Percentiles rank a stretch among this genome's conserved stretches.
Evolutionary conservation across 352 stramenopile genomes (phyloP).

Genomic region (Thraustochytrium sp.): DNA sequence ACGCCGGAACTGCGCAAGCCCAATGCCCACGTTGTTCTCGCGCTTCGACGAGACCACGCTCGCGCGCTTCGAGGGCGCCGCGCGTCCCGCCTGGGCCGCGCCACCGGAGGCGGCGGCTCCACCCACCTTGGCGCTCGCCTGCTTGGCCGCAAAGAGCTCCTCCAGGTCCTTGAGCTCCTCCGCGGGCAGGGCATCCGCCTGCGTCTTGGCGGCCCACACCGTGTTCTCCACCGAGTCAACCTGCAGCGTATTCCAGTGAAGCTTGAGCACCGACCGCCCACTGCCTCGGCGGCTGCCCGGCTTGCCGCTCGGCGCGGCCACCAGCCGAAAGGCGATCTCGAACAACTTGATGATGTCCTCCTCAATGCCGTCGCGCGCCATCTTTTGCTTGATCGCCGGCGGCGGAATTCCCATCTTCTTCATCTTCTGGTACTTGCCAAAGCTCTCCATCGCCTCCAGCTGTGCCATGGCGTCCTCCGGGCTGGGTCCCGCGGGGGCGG

Average conservation of each 20-base stretch:
- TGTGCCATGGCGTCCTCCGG: constrained; percentile 20
- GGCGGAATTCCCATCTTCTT: constrained; percentile 40
- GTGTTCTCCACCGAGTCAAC: constrained; percentile 32
- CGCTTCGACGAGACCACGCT: constrained; percentile 37
- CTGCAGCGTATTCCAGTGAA: constrained; percentile 29
- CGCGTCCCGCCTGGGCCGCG: background rate
- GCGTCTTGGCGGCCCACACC: constrained; percentile 2
- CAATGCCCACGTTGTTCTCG: constrained; percentile 25
- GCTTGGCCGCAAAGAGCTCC: constrained; percentile 16
- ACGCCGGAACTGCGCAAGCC: constrained; percentile 7
- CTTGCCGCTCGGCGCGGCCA: background rate
- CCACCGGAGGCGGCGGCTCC: too few species aligned
- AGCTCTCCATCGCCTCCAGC: constrained; percentile 1
- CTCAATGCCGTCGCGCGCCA: background rate
- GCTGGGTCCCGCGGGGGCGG: background rate
- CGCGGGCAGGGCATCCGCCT: background rate
- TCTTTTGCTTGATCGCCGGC: constrained; percentile 28
- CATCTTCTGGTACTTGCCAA: constrained; percentile 34
- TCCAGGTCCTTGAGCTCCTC: constrained; percentile 37
- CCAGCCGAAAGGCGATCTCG: constrained; percentile 5
- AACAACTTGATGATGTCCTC: background rate
- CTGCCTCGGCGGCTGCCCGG: background rate
- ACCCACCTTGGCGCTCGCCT: background rate
- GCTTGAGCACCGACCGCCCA: background rate
- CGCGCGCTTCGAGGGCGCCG: background rate